Percentiles rank a stretch among this genome's conserved stretches.
Conservation (phyloP, 306 rosid species). For the Medicago ruthenica region DNA sequence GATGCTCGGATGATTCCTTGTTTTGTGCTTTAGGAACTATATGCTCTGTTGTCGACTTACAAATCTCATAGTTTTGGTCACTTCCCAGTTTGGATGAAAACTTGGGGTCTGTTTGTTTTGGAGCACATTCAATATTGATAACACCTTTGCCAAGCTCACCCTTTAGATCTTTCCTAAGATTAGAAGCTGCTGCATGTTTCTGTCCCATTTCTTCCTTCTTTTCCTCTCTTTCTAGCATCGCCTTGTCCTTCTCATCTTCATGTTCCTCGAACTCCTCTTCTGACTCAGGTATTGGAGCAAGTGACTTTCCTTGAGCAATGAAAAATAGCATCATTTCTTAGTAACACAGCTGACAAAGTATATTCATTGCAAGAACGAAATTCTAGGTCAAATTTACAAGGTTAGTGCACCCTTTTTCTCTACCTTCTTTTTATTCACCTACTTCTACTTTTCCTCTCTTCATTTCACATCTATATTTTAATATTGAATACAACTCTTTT, state of each 20-base stretch:
- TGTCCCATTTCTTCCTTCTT: slow-evolving; percentile 47
- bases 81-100: slow-evolving; percentile 49
- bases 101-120: slow-evolving; percentile 44
- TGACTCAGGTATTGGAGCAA: slow-evolving; percentile 95
- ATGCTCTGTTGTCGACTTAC: slow-evolving; percentile 44
- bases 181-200: slow-evolving; percentile 36
- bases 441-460: background rate
- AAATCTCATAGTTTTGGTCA: slow-evolving; percentile 48
- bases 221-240: slow-evolving; percentile 39
- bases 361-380: slow-evolving; percentile 24
- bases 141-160: slow-evolving; percentile 46
- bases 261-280: slow-evolving; percentile 88
- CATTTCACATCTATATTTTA: background rate
- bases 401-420: slow-evolving; percentile 2
- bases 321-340: slow-evolving; percentile 51
- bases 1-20: slow-evolving; percentile 50
- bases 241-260: slow-evolving; percentile 58
- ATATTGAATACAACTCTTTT: background rate
- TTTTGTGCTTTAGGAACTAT: slow-evolving; percentile 45
- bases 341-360: slow-evolving; percentile 43
- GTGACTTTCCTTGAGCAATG: slow-evolving; percentile 93
- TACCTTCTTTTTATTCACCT: background rate
- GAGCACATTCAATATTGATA: slow-evolving; percentile 32
- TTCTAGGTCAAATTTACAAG: slow-evolving; percentile 27
- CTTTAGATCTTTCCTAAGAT: slow-evolving; percentile 45